phyloP scores from a whole-genome alignment of 768 basidiomycete species.

The Psilocybe cyanescens region DNA sequence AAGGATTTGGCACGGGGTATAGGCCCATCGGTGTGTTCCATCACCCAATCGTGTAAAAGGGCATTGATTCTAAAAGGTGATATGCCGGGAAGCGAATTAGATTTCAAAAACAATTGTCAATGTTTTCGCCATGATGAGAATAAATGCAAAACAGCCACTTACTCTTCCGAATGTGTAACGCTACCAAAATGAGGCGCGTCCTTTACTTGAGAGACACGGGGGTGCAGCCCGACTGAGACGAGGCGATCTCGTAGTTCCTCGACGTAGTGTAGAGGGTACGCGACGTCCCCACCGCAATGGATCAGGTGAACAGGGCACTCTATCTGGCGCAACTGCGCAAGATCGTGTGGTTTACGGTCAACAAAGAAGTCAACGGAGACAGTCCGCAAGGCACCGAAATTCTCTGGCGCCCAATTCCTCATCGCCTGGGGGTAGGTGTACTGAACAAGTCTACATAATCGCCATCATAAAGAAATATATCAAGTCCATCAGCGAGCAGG shows the following conservation, averaged over 20 bases:
- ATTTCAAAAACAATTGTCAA: background rate
- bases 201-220: conserved; percentile 25
- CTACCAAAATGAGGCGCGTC: conserved; percentile 41
- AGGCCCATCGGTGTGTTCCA: conserved; percentile 21
- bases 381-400: conserved; percentile 34
- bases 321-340: conserved; percentile 26
- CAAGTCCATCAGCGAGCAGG: background rate
- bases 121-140: background rate
- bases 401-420: conserved; percentile 27
- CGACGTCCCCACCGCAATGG: conserved; percentile 38
- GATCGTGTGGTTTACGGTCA: conserved; percentile 27
- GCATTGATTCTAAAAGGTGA: conserved; percentile 28
- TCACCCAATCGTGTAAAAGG: conserved; percentile 33
- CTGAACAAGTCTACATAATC: conserved; percentile 23
- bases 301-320: conserved; percentile 34
- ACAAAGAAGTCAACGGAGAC: conserved; percentile 36
- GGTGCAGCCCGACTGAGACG: conserved; percentile 29
- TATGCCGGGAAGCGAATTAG: background rate
- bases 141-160: conserved; percentile 6
- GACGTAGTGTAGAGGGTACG: conserved; percentile 31
- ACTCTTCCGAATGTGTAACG: conserved; percentile 36
- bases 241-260: conserved; percentile 30
- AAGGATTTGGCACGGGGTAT: conserved; percentile 26
- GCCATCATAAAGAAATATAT: background rate
- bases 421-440: conserved; percentile 25